Evolutionary conservation across 306 rosid species (phyloP).

Genomic region (Glycine latifolia): DNA sequence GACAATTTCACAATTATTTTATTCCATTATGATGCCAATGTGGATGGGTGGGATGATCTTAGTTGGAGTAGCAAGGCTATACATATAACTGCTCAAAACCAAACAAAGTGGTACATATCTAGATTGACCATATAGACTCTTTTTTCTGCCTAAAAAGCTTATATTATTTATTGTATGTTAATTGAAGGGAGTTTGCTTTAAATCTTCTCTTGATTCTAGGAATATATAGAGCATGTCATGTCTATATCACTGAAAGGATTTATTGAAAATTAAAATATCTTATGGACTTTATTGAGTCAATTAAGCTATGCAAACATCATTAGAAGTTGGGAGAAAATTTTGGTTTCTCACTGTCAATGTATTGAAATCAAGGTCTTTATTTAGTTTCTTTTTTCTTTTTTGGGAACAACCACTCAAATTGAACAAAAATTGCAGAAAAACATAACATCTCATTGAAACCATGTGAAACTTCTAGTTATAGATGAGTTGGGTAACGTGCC

Average conservation of each 20-base stretch:
- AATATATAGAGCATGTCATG: neutral
- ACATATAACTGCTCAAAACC: conserved; percentile 81
- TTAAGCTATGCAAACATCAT: neutral
- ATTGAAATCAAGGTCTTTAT: conserved; percentile 9
- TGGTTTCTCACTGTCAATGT: neutral
- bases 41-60: conserved; percentile 90
- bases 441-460: neutral
- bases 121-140: neutral
- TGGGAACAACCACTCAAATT: conserved; percentile 14
- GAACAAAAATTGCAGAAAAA: neutral
- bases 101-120: conserved; percentile 85
- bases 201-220: conserved; percentile 16
- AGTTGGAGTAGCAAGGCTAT: conserved; percentile 77
- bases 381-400: conserved; percentile 51
- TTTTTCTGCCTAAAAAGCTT: conserved; percentile 31
- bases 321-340: conserved; percentile 22
- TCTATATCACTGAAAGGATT: neutral
- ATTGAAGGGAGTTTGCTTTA: neutral
- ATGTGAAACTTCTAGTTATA: conserved; percentile 15
- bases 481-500: conserved; percentile 8
- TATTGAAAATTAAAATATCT: conserved; percentile 21
- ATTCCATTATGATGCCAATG: conserved; percentile 88
- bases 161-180: neutral
- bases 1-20: conserved; percentile 88
- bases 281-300: conserved; percentile 52